Base-by-base conservation (phyloP, 129 eudicot species). In the Flaveria robusta region DNA sequence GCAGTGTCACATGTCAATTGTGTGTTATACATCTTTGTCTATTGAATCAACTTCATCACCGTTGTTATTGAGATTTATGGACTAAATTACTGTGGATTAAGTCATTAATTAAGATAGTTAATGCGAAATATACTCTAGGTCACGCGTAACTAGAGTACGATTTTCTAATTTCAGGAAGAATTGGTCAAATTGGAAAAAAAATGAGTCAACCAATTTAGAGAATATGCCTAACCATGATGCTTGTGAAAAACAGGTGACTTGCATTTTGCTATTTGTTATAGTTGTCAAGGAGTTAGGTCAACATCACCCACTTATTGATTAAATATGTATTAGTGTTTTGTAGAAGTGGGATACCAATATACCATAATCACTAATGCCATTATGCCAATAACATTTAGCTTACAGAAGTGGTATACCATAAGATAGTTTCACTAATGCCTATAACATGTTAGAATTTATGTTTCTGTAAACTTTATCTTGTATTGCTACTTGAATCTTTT, bases 201-300 rank as follows among this genome's bases (percentile, higher is more conserved):
- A 42, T 6, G 66, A 71, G 71, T 71, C 46, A 72, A 67, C 43
- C 18, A 52, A 67, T 24, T 22, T 62, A 79, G 67, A 47, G 63
- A 79, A 51, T 26, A 72, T 52, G 50, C 10, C 6, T n/a, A 26
- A 18, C 16, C 47, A 27, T 31, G 71, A 71, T 71, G 73, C 63
- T 79, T 64, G 64, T 70, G 73, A 79, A 71, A 72, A 73, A 20
- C 62, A 74, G 84, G 70, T 66, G 45, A 66, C 43, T 80, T 80
- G 66, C 79, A 72, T 65, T 73, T 51, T 52, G 24, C 18, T 42
- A 22, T 62, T 64, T 34, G 66, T 49, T 79, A 34, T 43, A 18
- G 70, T 56, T 58, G 64, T 70, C 58, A 69, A 26, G 51, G 58
- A 73, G 74, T 72, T 65, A 72, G 83, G 83, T 72, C 47, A 79